Base-by-base conservation (phyloP, 768 basidiomycete genomes). In the Kwoniella mangroviensis region DNA sequence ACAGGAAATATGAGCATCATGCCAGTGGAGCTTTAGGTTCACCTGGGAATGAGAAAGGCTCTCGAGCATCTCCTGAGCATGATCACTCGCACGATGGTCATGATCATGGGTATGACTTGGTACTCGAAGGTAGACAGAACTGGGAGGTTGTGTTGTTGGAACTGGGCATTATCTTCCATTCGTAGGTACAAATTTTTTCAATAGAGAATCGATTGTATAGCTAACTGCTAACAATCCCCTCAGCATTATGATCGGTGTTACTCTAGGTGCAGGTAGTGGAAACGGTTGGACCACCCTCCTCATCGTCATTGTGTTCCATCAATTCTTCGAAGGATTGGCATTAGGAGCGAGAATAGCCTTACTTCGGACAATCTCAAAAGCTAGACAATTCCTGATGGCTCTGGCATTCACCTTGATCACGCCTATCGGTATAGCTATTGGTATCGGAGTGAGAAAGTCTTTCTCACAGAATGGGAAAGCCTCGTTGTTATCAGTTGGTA, bases 211-310 rank as follows among this genome's bases (percentile, higher is more conserved):
- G 6, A 34, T 34, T 34, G 34, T 34, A 34, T 34, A 34, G n/a
- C 56, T 59, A 19, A 24, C 64, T 42, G 28, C 7, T 56, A n/a
- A 41, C 11, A 17, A 22, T 40, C 73, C n/a, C 67, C 78, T 41
- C 40, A 77, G 77, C 4, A 82, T 83, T 75, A 83, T 83, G 83
- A 83, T 83, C 45, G 83, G 83, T 9, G 81, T 84, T 2, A 78
- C 80, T 1, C 75, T 83, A 19, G 58, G 66, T 24, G 68, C 59
- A 15, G 81, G 83, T 3, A 66, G 70, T 15, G 81, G 83, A 2
- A 67, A 72, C 51, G 77, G 79, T 51, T 83, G 82, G 83, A 76
- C 69, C 2, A 80, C 83, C 1, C 75, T 83, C 13, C 74, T 83
- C 65, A 79, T 80, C 70, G 75, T 73, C 42, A 73, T 82, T 60